phyloP scores from a whole-genome alignment of 2,329 filamentous ascomycete species.

The Arthrobotrys sphaeroides region DNA sequence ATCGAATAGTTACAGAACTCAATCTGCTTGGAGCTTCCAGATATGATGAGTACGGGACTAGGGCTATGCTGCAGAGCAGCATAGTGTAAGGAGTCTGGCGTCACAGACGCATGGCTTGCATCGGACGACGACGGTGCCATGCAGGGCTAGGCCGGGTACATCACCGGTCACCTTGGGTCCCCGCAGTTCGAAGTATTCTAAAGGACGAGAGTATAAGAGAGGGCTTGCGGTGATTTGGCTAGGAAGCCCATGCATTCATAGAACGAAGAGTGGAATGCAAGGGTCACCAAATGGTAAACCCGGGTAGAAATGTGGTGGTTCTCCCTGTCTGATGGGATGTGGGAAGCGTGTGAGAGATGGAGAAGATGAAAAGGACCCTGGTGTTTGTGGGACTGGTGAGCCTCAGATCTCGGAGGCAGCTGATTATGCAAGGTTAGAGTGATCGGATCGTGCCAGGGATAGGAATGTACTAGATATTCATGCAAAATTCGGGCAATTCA shows the following conservation, averaged over 20 bases:
- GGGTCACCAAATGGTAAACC: not conserved
- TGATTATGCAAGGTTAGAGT: conserved; percentile 20
- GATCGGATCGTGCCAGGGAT: conserved; percentile 27
- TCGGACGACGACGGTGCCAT: conserved; percentile 41
- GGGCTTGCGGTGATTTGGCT: conserved; percentile 39
- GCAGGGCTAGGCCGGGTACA: conserved; percentile 25
- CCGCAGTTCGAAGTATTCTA: not conserved
- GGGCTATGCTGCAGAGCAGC: conserved; percentile 47
- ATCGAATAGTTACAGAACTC: conserved; percentile 49
- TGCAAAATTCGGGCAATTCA: conserved; percentile 22
- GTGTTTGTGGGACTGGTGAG: not conserved
- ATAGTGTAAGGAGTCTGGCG: conserved; percentile 20
- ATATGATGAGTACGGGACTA: conserved; percentile 26
- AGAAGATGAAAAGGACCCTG: conserved; percentile 36
- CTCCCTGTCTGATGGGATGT: not conserved
- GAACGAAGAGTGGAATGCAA: not conserved
- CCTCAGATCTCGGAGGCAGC: conserved; percentile 12
- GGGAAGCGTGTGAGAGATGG: not conserved
- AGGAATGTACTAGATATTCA: conserved; percentile 45
- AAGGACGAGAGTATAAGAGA: conserved; percentile 28
- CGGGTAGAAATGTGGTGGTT: not conserved
- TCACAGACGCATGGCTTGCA: conserved; percentile 46
- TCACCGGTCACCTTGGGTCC: conserved; percentile 1
- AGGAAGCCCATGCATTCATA: conserved; percentile 31
- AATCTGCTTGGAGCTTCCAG: conserved; percentile 37